These are phyloP conservation scores for Clonostachys byssicola DNA, from an alignment of 2,329 filamentous ascomycete species.

Conservation along the genomic window DNA sequence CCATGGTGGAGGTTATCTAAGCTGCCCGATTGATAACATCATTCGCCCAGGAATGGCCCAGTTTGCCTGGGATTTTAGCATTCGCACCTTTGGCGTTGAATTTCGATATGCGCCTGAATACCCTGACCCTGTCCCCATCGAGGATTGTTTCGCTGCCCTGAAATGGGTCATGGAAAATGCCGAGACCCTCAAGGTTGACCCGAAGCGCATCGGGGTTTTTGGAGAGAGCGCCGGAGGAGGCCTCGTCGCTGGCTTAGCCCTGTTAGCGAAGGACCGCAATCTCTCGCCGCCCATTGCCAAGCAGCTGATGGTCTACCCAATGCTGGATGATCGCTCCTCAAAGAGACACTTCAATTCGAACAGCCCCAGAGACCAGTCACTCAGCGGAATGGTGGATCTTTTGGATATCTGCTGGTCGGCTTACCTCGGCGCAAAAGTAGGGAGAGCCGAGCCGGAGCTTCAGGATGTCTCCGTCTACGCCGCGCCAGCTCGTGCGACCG, in stretches of 20 bases:
- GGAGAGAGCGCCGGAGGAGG: constrained; percentile 14
- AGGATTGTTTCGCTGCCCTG: constrained; percentile 27
- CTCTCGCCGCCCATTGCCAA: constrained; percentile 18
- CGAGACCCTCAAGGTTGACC: constrained; percentile 9
- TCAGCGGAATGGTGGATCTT: constrained; percentile 6
- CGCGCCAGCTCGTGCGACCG: constrained; percentile 13
- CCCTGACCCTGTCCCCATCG: constrained; percentile 22
- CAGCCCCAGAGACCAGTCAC: constrained; percentile 6
- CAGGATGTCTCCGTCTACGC: constrained; percentile 8
- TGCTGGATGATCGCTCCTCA: constrained; percentile 21
- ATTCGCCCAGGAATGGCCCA: constrained; percentile 13
- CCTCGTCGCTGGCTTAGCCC: constrained; percentile 15
- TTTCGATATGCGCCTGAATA: constrained; percentile 38
- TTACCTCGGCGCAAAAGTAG: constrained; percentile 2
- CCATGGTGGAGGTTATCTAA: constrained; percentile 35
- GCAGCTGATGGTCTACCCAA: constrained; percentile 24
- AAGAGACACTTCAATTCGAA: neutral
- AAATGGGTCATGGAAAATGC: constrained; percentile 15
- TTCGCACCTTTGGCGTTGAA: constrained; percentile 29
- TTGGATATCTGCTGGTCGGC: constrained; percentile 13
- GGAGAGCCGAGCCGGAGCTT: neutral
- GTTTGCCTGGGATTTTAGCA: constrained; percentile 15
- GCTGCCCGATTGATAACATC: constrained; percentile 14
- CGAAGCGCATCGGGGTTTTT: constrained; percentile 10
- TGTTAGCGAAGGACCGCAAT: constrained; percentile 30